Evolutionary conservation across 805 yeast genomes (phyloP), one percentile per base, ranked within the genome.

Genomic region (Saturnispora besseyi): DNA sequence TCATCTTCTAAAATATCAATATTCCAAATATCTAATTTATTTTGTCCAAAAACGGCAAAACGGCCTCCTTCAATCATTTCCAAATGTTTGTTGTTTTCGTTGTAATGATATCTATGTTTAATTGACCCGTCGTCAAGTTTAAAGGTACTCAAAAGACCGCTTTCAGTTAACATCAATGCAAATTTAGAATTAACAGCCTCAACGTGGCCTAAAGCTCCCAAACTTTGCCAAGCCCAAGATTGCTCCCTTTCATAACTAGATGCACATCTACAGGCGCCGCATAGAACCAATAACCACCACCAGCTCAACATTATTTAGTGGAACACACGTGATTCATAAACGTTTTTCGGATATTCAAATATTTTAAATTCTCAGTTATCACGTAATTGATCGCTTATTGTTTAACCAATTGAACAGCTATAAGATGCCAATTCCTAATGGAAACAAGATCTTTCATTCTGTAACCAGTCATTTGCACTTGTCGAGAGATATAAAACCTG

Each of bases 41-140:
- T 24, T 5, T 29, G 45, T 13, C 26, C 41, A 21, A 24, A 41
- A 41, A 41, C 26, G 3, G 45, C 50, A 28, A 41, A 31, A 10
- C 2, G 12, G 9, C 45, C 41, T 4, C 15, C 45, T 7, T 29
- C 15, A 4, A 45, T 9, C 22, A 18, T 22, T 22, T 12, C 7
- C 5, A 41, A 21, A 13, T 34, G 36, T 30, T 28, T 46, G 13
- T 29, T 28, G 6, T 31, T 15, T 5, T 22, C 26, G 4, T 31
- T 18, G 13, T 47, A 47, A 13, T 67, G 64, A 41, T 62, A 65
- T 47, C 71, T 63, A 53, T 62, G 64, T 21, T 55, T 21, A 7
- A 68, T 53, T 4, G 51, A 56, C 2, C 71, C 70, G 5, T 52
- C 54, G 7, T 53, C 45, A 5, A 56, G 33, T 38, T 65, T 55